Percentiles rank a stretch among this genome's conserved stretches.
These are phyloP conservation scores for Candida glucosophila DNA, from an alignment of 1,139 yeast genomes.

Conservation along the genomic window DNA sequence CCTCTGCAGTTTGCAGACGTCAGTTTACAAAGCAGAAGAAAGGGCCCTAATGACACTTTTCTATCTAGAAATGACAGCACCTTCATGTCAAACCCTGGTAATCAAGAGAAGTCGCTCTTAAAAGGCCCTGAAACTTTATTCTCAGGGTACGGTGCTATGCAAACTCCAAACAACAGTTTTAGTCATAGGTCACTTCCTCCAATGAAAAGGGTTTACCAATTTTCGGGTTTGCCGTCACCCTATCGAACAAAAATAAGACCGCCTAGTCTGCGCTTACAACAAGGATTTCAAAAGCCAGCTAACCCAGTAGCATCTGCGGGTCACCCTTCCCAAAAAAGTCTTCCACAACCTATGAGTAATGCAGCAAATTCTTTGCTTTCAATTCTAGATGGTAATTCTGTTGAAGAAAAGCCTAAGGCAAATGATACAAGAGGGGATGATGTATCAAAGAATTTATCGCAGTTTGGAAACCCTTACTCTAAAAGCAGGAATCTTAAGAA, in stretches of 20 bases:
- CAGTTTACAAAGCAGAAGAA: too few species aligned
- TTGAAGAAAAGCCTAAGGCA: constrained; percentile 9
- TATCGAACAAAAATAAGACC: constrained; percentile 44
- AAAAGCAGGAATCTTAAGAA: constrained; percentile 12
- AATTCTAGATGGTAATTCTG: constrained; percentile 38
- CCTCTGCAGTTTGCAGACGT: too few species aligned
- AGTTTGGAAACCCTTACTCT: constrained; percentile 49
- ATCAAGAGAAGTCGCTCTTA: too few species aligned
- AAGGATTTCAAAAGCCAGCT: constrained; percentile 2
- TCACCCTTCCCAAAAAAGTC: constrained; percentile 11
- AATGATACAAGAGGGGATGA: constrained; percentile 6
- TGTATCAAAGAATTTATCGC: constrained; percentile 10
- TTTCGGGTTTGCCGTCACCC: constrained; percentile 59
- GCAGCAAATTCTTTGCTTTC: constrained; percentile 63
- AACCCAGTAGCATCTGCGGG: constrained; percentile 2
- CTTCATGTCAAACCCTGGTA: too few species aligned
- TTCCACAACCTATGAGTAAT: constrained; percentile 36
- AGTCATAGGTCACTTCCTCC: constrained; percentile 26
- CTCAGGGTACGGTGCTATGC: too few species aligned
- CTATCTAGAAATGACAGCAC: too few species aligned
- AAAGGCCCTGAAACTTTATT: too few species aligned
- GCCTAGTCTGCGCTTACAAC: constrained; percentile 9
- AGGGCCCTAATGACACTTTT: too few species aligned
- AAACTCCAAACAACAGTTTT: constrained; percentile 18
- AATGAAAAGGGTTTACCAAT: constrained; percentile 48